These are phyloP conservation scores for Antitrichia curtipendula DNA, from an alignment of 225 moss, liverwort and hornwort genomes.

Conservation along the genomic window DNA sequence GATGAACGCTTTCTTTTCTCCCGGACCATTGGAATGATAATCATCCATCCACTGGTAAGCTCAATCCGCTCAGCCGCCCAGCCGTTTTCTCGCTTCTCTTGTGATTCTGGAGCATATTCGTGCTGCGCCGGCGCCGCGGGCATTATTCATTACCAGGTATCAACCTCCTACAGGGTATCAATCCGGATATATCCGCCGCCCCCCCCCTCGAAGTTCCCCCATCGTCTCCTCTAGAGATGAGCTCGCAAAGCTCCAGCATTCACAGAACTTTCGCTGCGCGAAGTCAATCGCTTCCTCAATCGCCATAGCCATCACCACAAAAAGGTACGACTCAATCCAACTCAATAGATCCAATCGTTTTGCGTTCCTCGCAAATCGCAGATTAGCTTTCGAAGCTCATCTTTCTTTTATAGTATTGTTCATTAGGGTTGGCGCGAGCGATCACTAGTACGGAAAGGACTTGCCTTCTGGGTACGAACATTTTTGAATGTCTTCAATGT, in stretches of 20 bases:
- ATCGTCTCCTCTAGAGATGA: neutral
- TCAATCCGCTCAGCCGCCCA: too few species aligned
- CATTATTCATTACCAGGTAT: neutral
- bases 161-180: neutral
- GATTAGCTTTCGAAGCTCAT: neutral
- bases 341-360: neutral
- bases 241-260: neutral
- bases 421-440: neutral
- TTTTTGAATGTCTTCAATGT: neutral
- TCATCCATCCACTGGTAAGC: neutral
- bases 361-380: neutral
- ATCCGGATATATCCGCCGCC: neutral
- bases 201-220: neutral
- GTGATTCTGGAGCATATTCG: neutral
- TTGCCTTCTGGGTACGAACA: too few species aligned
- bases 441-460: neutral
- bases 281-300: neutral
- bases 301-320: neutral
- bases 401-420: neutral
- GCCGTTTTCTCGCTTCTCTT: neutral
- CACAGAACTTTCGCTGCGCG: neutral
- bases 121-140: too few species aligned
- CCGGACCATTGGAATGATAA: neutral
- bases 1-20: neutral
- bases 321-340: neutral